These are phyloP conservation scores for Paratinospora sagittata DNA, from an alignment of 164 flowering plant species.

Conservation along the genomic window DNA sequence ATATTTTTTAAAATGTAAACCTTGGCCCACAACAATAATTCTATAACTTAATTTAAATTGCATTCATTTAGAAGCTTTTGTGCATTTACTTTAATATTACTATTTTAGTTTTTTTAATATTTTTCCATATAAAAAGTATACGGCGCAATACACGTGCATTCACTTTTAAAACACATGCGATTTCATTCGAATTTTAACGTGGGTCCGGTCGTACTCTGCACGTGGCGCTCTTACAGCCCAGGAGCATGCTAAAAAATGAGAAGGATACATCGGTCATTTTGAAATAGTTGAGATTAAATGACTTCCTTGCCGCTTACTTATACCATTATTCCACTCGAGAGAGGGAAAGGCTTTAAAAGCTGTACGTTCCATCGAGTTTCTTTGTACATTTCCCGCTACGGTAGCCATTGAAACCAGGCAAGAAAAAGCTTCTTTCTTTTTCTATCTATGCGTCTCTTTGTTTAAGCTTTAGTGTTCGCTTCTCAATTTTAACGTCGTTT, in stretches of 20 bases:
- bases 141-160: too few species aligned
- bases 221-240: not conserved
- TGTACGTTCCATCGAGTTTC: not conserved
- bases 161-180: too few species aligned
- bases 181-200: too few species aligned
- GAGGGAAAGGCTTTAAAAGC: not conserved
- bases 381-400: constrained; percentile 3
- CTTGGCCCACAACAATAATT: not conserved
- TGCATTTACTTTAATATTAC: too few species aligned
- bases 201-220: too few species aligned
- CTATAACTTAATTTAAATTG: not conserved
- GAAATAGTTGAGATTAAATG: not conserved
- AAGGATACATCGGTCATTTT: not conserved
- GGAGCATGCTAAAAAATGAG: not conserved
- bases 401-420: constrained; percentile 4
- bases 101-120: too few species aligned
- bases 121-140: too few species aligned
- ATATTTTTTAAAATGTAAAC: too few species aligned
- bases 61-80: too few species aligned
- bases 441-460: not conserved
- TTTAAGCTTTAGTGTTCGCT: not conserved
- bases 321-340: not conserved
- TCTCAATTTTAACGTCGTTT: not conserved
- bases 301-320: not conserved
- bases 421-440: not conserved